Evolutionary conservation across 495 filamentous ascomycete genomes (phyloP).

Genomic region (Penicillium canariense): DNA sequence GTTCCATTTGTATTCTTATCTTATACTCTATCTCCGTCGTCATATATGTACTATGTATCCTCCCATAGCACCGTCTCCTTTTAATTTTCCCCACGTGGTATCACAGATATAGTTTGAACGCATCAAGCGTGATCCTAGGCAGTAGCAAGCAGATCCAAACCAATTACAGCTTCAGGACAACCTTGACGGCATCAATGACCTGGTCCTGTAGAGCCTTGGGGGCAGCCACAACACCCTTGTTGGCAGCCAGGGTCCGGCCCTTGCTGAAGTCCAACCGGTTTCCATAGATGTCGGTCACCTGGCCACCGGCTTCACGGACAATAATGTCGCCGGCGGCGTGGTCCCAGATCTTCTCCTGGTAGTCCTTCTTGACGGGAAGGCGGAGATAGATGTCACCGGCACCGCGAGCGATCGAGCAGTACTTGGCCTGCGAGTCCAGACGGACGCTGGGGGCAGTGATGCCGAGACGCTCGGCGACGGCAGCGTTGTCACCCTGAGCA

Average conservation of each 20-base stretch:
- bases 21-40: constrained; percentile 36
- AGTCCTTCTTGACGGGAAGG: constrained; percentile 76
- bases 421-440: constrained; percentile 98
- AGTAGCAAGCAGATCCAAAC: constrained; percentile 4
- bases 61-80: background rate
- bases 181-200: constrained; percentile 79
- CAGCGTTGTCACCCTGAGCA: constrained; percentile 77
- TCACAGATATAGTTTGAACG: constrained; percentile 33
- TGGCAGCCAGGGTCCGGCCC: constrained; percentile 80
- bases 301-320: constrained; percentile 87
- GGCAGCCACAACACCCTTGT: constrained; percentile 92
- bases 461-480: constrained; percentile 78
- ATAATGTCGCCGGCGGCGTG: constrained; percentile 96
- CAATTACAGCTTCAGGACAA: constrained; percentile 62
- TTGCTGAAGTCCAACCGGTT: constrained; percentile 77
- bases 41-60: constrained; percentile 35
- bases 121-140: constrained; percentile 34
- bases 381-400: constrained; percentile 93
- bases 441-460: constrained; percentile 83
- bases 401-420: constrained; percentile 90
- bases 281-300: constrained; percentile 83
- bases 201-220: constrained; percentile 67
- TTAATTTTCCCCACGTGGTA: constrained; percentile 18
- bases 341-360: constrained; percentile 99
- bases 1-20: constrained; percentile 45